Conservation (phyloP, 2,329 filamentous ascomycete genomes). For the Cordyceps cicadae region DNA sequence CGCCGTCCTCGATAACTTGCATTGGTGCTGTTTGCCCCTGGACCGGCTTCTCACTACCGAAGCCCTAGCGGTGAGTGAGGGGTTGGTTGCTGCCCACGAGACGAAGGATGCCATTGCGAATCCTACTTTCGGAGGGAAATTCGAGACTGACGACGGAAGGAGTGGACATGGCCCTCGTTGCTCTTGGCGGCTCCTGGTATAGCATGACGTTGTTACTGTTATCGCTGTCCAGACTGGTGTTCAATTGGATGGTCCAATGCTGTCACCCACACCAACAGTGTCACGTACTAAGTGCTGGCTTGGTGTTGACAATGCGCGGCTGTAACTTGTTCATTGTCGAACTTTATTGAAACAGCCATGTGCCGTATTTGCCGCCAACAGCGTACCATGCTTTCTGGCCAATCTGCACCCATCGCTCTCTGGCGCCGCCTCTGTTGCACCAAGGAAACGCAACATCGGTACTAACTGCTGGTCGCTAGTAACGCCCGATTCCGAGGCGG, state of each 20-base stretch:
- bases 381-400: not conserved
- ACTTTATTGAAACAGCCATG: not conserved
- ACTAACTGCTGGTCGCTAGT: constrained; percentile 24
- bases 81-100: not conserved
- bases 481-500: constrained; percentile 52
- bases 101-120: not conserved
- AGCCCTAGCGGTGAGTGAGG: constrained; percentile 12
- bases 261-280: not conserved
- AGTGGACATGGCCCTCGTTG: not conserved
- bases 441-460: not conserved
- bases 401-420: not conserved
- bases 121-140: not conserved
- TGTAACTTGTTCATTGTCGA: not conserved
- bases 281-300: not conserved
- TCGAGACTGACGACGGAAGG: not conserved
- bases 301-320: not conserved
- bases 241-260: not conserved
- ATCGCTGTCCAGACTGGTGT: not conserved
- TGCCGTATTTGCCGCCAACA: not conserved
- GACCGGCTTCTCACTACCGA: not conserved
- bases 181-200: not conserved
- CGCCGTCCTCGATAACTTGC: not conserved
- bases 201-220: not conserved
- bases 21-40: constrained; percentile 3
- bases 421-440: not conserved